Evolutionary conservation across 257 asterid species (phyloP).

Genomic region (Plantago elongata): DNA sequence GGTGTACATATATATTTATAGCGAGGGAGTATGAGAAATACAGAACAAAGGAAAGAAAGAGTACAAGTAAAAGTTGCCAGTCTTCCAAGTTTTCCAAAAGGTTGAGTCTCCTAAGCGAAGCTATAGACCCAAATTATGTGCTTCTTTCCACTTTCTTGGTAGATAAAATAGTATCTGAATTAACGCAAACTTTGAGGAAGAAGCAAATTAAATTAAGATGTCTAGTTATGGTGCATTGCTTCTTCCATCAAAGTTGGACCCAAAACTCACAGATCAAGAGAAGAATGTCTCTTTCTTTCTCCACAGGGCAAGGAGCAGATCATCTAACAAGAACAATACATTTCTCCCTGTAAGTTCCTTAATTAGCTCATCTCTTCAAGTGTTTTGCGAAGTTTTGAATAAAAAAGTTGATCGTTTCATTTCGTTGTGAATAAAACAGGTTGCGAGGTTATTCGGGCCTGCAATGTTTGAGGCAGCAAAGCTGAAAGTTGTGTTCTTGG

Average conservation of each 20-base stretch:
- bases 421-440: conserved; percentile 32
- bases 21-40: too few relatives aligned
- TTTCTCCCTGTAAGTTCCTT: conserved; percentile 49
- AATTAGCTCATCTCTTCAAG: not conserved
- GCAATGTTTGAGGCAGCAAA: conserved; percentile 77
- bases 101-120: conserved; percentile 15
- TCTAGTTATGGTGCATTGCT: conserved; percentile 39
- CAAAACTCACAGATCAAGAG: conserved; percentile 18
- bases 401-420: not conserved
- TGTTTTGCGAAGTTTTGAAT: not conserved
- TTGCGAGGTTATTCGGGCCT: conserved; percentile 84
- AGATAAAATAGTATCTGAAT: not conserved
- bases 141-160: not conserved
- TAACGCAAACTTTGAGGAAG: not conserved
- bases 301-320: conserved; percentile 38
- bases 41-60: not conserved
- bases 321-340: conserved; percentile 28
- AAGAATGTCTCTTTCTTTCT: conserved; percentile 28
- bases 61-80: conserved; percentile 4
- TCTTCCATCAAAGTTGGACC: conserved; percentile 44
- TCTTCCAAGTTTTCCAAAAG: conserved; percentile 11
- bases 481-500: conserved; percentile 57
- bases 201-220: conserved; percentile 25
- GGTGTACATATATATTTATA: too few relatives aligned
- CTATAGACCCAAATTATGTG: not conserved